Percentiles rank a stretch among this genome's conserved stretches.
Conservation (phyloP, 169 alveolate genomes). For the Besnoitia besnoiti region DNA sequence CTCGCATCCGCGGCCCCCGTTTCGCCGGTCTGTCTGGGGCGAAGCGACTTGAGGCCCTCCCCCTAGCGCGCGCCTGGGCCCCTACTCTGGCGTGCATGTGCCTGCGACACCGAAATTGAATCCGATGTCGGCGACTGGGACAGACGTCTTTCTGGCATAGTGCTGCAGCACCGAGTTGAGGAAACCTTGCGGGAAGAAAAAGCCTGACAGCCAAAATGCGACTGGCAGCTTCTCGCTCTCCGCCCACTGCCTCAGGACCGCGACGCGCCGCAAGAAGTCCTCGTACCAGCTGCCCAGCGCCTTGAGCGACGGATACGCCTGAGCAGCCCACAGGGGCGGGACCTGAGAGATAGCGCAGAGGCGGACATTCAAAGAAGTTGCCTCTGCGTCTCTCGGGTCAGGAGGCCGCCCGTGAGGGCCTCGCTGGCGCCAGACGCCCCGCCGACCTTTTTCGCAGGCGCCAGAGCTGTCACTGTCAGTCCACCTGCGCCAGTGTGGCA, state of each 20-base stretch:
- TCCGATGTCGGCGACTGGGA: constrained; percentile 84
- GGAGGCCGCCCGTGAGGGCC: no score
- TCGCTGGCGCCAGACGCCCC: no score
- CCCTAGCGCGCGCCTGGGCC: no score
- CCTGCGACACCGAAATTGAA: not conserved
- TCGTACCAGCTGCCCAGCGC: constrained; percentile 86
- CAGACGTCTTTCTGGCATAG: constrained; percentile 86
- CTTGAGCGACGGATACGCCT: constrained; percentile 90
- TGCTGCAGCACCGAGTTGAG: constrained; percentile 89
- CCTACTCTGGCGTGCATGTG: not conserved
- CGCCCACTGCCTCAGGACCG: constrained; percentile 86
- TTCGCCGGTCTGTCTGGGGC: no score
- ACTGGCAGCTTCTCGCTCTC: constrained; percentile 81
- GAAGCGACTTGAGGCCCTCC: no score
- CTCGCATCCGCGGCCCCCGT: no score
- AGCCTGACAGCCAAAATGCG: constrained; percentile 88
- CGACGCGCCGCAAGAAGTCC: constrained; percentile 84
- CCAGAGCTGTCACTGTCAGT: no score
- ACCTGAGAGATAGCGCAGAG: constrained; percentile 72
- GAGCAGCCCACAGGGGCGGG: constrained; percentile 83
- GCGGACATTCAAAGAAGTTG: no score
- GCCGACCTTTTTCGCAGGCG: no score
- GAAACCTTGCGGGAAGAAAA: constrained; percentile 90
- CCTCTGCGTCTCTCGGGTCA: no score
- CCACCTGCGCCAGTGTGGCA: no score